Conservation (phyloP, 305 asterid genomes). For the Fraxinus sp. region DNA sequence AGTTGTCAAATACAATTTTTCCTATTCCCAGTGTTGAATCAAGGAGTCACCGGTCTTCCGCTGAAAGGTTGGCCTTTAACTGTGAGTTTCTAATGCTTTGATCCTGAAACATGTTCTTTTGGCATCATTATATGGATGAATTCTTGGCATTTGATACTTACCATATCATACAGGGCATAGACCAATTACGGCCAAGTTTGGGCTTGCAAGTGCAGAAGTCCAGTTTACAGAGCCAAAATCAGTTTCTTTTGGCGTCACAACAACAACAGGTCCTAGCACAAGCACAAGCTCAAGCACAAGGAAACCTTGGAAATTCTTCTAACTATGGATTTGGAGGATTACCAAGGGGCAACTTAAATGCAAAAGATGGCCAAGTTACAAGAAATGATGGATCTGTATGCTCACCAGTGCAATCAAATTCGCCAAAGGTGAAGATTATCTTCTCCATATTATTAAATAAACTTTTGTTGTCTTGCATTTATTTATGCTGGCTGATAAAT, state of each 20-base stretch:
- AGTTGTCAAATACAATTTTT: conserved; percentile 9
- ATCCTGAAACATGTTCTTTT: conserved; percentile 6
- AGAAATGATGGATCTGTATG: conserved; percentile 96
- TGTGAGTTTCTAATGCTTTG: conserved; percentile 54
- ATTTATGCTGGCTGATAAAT: conserved; percentile 10
- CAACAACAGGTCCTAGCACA: conserved; percentile 94
- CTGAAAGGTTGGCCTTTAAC: conserved; percentile 99
- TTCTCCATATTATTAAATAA: conserved; percentile 13
- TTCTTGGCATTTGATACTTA: conserved; percentile 25
- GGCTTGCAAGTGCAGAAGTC: conserved; percentile 96
- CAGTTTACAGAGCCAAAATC: conserved; percentile 74
- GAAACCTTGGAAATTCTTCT: conserved; percentile 71
- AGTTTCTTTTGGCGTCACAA: conserved; percentile 80
- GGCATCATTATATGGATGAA: conserved; percentile 10
- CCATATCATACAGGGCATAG: conserved; percentile 67
- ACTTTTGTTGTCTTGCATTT: conserved; percentile 20
- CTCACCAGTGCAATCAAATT: conserved; percentile 90
- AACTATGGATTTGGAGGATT: conserved; percentile 83
- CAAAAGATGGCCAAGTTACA: conserved; percentile 83
- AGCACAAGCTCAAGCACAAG: conserved; percentile 71
- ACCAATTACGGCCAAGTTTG: conserved; percentile 77
- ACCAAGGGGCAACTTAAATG: conserved; percentile 70
- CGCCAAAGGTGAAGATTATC: conserved; percentile 66
- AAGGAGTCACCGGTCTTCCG: conserved; percentile 86
- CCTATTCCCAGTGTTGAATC: conserved; percentile 68